phyloP scores from a whole-genome alignment of 1,284 basidiomycete genomes.

The Apiotrichum gracile region DNA sequence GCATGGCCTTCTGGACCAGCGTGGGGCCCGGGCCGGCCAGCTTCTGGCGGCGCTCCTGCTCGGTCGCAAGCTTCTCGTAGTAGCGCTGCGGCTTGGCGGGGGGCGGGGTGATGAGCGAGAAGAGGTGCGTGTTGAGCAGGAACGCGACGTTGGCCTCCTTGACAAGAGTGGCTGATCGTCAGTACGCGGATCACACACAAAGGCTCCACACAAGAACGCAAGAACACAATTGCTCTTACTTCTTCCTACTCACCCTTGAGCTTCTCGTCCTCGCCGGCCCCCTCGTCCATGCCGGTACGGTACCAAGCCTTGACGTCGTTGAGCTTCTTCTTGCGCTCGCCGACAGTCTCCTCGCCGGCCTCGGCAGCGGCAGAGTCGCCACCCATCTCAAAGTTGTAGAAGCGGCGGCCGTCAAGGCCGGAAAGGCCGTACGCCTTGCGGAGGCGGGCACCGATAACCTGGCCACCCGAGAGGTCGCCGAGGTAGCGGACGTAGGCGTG shows the following conservation, averaged over 20 bases:
- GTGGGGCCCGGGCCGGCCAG: slow-evolving; percentile 2
- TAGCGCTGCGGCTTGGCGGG: slow-evolving; percentile 15
- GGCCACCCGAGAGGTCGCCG: slow-evolving; percentile 78
- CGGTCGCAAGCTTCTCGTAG: slow-evolving; percentile 17
- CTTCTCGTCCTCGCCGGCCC: slow-evolving; percentile 50
- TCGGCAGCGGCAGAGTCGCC: slow-evolving; percentile 25
- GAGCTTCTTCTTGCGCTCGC: slow-evolving; percentile 46
- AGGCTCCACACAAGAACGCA: background rate
- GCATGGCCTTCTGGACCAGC: background rate
- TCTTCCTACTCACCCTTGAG: slow-evolving; percentile 54
- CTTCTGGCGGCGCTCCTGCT: slow-evolving; percentile 5
- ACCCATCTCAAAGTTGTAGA: slow-evolving; percentile 64
- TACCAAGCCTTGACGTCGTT: slow-evolving; percentile 72
- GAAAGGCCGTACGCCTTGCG: slow-evolving; percentile 63
- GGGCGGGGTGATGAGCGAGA: slow-evolving; percentile 51
- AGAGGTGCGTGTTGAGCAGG: slow-evolving; percentile 61
- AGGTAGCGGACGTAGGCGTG: slow-evolving; percentile 79
- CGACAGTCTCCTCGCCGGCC: slow-evolving; percentile 51
- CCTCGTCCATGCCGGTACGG: slow-evolving; percentile 64
- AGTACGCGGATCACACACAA: background rate
- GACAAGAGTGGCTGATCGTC: slow-evolving; percentile 47
- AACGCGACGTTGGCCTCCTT: slow-evolving; percentile 66
- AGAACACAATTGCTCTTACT: background rate
- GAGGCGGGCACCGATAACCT: slow-evolving; percentile 61
- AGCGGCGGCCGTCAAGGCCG: slow-evolving; percentile 54